Percentiles rank a stretch among this genome's conserved stretches.
Conservation (phyloP, 495 filamentous ascomycete genomes). For the Clohesyomyces aquaticus region DNA sequence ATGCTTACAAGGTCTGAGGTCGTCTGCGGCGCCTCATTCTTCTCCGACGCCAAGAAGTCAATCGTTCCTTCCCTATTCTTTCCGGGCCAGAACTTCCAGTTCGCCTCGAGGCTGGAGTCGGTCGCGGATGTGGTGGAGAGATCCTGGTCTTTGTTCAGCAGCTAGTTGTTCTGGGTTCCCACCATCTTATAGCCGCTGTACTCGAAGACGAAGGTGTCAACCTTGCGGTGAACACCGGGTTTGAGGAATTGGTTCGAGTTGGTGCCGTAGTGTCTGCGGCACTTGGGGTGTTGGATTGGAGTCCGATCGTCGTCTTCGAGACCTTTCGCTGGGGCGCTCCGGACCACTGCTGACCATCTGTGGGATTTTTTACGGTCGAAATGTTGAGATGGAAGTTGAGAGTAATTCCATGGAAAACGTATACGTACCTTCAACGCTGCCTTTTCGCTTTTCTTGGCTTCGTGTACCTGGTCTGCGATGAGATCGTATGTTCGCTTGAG, state of each 20-base stretch:
- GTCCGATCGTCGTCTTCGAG: slow-evolving; percentile 12
- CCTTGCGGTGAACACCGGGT: slow-evolving; percentile 4
- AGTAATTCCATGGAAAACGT: neutral
- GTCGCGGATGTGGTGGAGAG: slow-evolving; percentile 7
- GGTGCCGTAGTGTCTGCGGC: slow-evolving; percentile 28
- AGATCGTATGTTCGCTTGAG: slow-evolving; percentile 11
- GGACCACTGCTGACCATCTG: slow-evolving; percentile 25
- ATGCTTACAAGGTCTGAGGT: neutral
- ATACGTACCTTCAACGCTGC: slow-evolving; percentile 19
- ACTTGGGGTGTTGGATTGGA: slow-evolving; percentile 17
- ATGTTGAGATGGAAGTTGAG: neutral
- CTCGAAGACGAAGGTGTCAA: slow-evolving; percentile 16
- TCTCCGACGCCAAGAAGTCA: too few species aligned
- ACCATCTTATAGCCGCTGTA: slow-evolving; percentile 8
- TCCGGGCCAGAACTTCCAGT: neutral
- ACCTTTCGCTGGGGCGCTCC: slow-evolving; percentile 22
- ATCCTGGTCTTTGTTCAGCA: slow-evolving; percentile 14
- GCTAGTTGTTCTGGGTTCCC: slow-evolving; percentile 10
- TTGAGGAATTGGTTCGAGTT: slow-evolving; percentile 5
- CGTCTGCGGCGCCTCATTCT: too few species aligned
- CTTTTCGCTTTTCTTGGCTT: neutral
- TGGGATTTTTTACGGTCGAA: too few species aligned
- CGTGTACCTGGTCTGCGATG: slow-evolving; percentile 18
- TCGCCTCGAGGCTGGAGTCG: slow-evolving; percentile 7
- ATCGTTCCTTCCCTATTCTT: neutral